These are phyloP conservation scores for Trametes hirsuta DNA, from an alignment of 1,284 basidiomycete species.

Conservation along the genomic window DNA sequence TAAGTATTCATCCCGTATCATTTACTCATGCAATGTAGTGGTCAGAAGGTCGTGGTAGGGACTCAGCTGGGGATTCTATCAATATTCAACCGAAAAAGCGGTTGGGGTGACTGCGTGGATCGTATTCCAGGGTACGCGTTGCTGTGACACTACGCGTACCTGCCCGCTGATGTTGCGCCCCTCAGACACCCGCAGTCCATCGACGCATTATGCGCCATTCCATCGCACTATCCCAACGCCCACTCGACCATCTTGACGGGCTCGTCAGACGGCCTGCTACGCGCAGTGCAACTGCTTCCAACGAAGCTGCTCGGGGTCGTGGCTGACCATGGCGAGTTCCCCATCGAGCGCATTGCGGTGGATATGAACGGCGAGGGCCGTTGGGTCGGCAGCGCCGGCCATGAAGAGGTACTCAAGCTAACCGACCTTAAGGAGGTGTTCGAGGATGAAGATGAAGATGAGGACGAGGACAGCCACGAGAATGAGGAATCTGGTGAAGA, in stretches of 20 bases:
- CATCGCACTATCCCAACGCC: conserved; percentile 65
- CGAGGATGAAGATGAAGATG: conserved; percentile 52
- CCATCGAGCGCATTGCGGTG: conserved; percentile 84
- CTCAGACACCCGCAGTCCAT: conserved; percentile 84
- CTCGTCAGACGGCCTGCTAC: conserved; percentile 90
- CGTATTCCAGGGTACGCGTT: conserved; percentile 78
- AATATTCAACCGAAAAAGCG: conserved; percentile 85
- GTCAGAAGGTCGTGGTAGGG: conserved; percentile 84
- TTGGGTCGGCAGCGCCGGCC: conserved; percentile 94
- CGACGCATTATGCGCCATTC: conserved; percentile 80
- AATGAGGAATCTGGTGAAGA: conserved; percentile 21
- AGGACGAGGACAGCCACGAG: conserved; percentile 49
- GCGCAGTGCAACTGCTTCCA: conserved; percentile 89
- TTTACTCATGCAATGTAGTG: conserved; percentile 43
- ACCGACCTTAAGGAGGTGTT: conserved; percentile 79
- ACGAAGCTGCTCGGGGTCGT: conserved; percentile 91
- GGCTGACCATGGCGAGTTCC: conserved; percentile 89
- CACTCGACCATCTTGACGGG: conserved; percentile 86
- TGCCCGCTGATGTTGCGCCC: not conserved
- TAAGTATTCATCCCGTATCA: not conserved
- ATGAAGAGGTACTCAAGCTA: conserved; percentile 85
- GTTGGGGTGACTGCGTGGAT: conserved; percentile 93
- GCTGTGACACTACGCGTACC: too few species aligned
- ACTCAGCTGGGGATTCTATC: conserved; percentile 92
- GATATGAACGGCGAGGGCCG: conserved; percentile 56